Conservation (phyloP, 2,329 filamentous ascomycete species). For the Fusarium incarnatum region DNA sequence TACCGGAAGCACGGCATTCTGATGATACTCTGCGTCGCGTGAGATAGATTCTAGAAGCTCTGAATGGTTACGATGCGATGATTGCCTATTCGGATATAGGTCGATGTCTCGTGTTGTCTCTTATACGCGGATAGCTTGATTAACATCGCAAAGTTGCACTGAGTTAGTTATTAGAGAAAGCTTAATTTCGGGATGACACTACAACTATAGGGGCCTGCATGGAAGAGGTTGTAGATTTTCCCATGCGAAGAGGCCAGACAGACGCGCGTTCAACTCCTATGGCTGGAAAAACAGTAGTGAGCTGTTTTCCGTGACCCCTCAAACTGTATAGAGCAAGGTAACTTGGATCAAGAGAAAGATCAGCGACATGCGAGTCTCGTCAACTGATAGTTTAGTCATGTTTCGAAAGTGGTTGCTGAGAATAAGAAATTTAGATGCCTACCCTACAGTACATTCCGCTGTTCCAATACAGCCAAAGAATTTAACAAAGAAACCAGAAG, state of each 20-base stretch:
- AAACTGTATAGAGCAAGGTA: too few relatives aligned
- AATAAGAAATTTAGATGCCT: background rate
- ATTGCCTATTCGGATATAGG: background rate
- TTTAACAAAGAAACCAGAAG: background rate
- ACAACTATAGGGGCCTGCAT: too few relatives aligned
- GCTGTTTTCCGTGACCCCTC: background rate
- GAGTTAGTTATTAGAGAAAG: background rate
- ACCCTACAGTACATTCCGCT: background rate
- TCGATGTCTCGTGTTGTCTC: background rate
- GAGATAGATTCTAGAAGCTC: background rate
- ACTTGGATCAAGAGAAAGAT: too few relatives aligned
- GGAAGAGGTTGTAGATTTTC: too few relatives aligned
- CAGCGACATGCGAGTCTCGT: too few relatives aligned
- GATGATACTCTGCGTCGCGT: background rate
- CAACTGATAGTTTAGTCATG: background rate
- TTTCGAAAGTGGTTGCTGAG: background rate
- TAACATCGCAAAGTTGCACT: background rate
- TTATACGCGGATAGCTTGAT: background rate
- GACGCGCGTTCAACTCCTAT: background rate
- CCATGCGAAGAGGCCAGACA: background rate
- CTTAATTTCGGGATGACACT: background rate
- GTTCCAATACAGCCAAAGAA: background rate
- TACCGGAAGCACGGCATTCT: slow-evolving; percentile 25
- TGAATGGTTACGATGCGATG: background rate
- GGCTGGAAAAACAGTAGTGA: background rate